Conservation (phyloP, 2,329 filamentous ascomycete species). For the Magnaporthales sp. region DNA sequence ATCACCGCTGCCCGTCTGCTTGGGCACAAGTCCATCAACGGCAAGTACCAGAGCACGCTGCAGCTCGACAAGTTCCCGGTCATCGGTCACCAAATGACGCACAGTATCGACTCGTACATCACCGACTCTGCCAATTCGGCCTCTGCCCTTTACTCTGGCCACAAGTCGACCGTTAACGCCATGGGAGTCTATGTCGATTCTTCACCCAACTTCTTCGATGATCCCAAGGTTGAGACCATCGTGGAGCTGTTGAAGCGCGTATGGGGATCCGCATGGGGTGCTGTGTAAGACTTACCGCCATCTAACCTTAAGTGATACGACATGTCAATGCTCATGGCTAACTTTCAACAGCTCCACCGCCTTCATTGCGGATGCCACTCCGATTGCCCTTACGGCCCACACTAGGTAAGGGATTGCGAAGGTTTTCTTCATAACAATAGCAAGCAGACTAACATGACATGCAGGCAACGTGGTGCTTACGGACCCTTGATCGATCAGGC, state of each 20-base stretch:
- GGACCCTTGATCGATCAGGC: constrained; percentile 67
- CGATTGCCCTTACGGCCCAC: constrained; percentile 65
- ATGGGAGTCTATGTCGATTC: constrained; percentile 76
- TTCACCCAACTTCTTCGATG: constrained; percentile 63
- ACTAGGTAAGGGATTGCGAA: constrained; percentile 46
- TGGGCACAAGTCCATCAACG: constrained; percentile 75
- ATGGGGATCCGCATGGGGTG: constrained; percentile 50
- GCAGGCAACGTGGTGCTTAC: constrained; percentile 48
- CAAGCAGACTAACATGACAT: background rate
- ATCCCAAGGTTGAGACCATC: constrained; percentile 81
- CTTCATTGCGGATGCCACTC: constrained; percentile 73
- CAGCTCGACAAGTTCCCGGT: constrained; percentile 77
- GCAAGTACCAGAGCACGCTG: constrained; percentile 70
- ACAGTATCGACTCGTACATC: constrained; percentile 78
- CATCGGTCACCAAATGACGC: constrained; percentile 83
- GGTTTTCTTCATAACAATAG: background rate
- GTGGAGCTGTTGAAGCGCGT: constrained; percentile 68
- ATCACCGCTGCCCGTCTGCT: constrained; percentile 74
- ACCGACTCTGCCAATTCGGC: constrained; percentile 83
- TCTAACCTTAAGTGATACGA: background rate
- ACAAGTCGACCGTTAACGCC: constrained; percentile 77
- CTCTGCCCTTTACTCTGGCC: constrained; percentile 71
- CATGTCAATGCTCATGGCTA: background rate
- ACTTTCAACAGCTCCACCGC: constrained; percentile 50
- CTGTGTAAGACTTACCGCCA: constrained; percentile 32